Evolutionary conservation across 257 asterid species (phyloP), one percentile per base, ranked within the genome.

Genomic region (Coffea canephora): DNA sequence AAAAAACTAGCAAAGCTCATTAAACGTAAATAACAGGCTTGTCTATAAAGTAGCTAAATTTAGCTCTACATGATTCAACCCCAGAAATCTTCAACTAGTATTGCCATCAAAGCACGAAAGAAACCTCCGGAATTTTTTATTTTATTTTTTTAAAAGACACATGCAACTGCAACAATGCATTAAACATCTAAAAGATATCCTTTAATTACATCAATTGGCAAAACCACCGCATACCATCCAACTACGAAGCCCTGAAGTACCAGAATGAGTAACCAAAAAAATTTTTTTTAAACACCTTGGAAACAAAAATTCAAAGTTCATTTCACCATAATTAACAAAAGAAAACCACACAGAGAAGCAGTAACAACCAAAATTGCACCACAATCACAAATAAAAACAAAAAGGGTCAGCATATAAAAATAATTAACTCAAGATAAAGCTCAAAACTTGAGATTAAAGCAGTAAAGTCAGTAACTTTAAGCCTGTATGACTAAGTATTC

Each of bases 181-280:
- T 88, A 85, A 71, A 79, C 69, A 81, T 75, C 67, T 61, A 75
- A 73, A 59, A 82, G 73, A 81, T 73, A 79, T 81, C 82, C 66
- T 46, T 65, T 71, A 66, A 48, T 21, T 46, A 68, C 72, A 80
- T 55, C 77, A 81, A 61, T 83, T 87, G 77, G 84, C 78, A 68
- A 41, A 75, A 49, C 76, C 52, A 72, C 66, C 89, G 94, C 95
- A 92, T 91, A 91, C 82, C 87, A 77, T 71, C 67, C 81, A 85
- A 82, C 74, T 54, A 55, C 72, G 65, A 25, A 78, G 55, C 79
- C 83, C 82, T 74, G 59, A 23, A 21, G 43, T 61, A 6, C 55
- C 8, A 76, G 81, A 80, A 70, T 80, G 77, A 65, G 59, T 69
- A 84, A 48, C 73, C 70, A 59, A 79, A 54, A 39, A 39, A 31